phyloP scores from a whole-genome alignment of 805 yeast species.

The Kuraishia cidri region DNA sequence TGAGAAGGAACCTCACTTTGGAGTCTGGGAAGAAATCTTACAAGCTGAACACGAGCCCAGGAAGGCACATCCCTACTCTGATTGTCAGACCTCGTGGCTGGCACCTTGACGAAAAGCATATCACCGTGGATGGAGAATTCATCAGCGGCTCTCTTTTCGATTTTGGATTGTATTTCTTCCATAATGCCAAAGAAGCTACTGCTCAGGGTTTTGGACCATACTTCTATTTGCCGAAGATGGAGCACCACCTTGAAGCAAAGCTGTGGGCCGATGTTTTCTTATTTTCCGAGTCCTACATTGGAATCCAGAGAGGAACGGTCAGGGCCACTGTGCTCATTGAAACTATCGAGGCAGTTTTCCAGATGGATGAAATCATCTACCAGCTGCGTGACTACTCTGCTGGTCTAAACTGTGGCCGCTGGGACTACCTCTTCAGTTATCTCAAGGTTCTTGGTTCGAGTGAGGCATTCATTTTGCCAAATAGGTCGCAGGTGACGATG shows the following conservation, averaged over 20 bases:
- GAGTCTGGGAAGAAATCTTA: conserved; percentile 25
- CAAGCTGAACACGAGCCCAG: conserved; percentile 24
- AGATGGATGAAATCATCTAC: conserved; percentile 71
- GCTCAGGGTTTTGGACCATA: conserved; percentile 71
- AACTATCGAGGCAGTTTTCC: conserved; percentile 67
- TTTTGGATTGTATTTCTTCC: conserved; percentile 63
- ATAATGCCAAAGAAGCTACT: conserved; percentile 53
- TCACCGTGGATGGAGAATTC: conserved; percentile 59
- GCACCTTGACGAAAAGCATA: conserved; percentile 64
- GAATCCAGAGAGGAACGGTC: conserved; percentile 58
- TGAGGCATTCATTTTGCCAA: conserved; percentile 56
- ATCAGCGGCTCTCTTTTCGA: conserved; percentile 60
- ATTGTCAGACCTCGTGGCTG: conserved; percentile 59
- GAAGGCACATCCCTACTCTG: conserved; percentile 52
- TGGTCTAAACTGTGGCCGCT: conserved; percentile 70
- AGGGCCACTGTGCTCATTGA: conserved; percentile 67
- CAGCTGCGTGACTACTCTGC: conserved; percentile 65
- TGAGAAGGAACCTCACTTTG: conserved; percentile 42
- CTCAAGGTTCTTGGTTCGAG: conserved; percentile 59
- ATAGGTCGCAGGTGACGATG: conserved; percentile 64
- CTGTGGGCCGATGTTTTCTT: conserved; percentile 70
- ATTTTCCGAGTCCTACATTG: conserved; percentile 54
- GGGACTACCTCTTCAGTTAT: conserved; percentile 70
- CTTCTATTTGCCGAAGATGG: conserved; percentile 72
- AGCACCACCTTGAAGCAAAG: conserved; percentile 67